Evolutionary conservation across 192 early-diverging fungal species (phyloP), one percentile per base, ranked within the genome.

Genomic region (Coemansia sp.): DNA sequence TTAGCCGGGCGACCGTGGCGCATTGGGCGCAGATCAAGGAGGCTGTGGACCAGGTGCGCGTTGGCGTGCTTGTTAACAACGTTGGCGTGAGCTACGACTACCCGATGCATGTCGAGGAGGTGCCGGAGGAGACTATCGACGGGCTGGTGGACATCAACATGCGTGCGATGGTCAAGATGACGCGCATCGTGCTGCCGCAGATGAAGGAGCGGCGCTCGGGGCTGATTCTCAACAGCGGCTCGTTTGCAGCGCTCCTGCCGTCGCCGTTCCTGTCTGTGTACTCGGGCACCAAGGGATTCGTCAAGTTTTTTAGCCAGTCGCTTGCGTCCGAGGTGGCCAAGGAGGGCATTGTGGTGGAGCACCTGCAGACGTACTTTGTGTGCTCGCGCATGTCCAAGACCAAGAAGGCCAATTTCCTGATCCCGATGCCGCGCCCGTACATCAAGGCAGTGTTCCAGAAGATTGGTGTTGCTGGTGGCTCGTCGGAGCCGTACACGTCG

Each of bases 361-460:
- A 92, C 73, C 55, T 96, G 55, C 95, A 93, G 64, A 92, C 92
- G 19, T 97, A 90, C 77, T 98, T 96, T 87, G 93, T 98, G 57
- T 83, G 86, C 43, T 90, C 96, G 9, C 80, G 83, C 41, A 97
- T 98, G 96, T 87, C 85, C 50, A 97, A 96, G 79, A 93, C 96
- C 44, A 69, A 89, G 36, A 81, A 78, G 51, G 75, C 93, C n/a
- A 80, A 68, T n/a, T 82, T 84, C 42, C 45, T 90, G 35, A 85
- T 93, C 23, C 95, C 95, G 7, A 68, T 84, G 53, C 81, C 93
- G 19, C 83, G 83, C 51, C 76, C 79, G 17, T 98, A 91, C 72
- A 93, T 94, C 33, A 55, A 70, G 18, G 49, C 64, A 11, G 89
- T 88, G 45, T 67, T 98, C 28, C 49, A 55, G 8, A 81, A 86